These are phyloP conservation scores for Chaetomium tenue DNA, from an alignment of 495 filamentous ascomycete species.

Conservation along the genomic window DNA sequence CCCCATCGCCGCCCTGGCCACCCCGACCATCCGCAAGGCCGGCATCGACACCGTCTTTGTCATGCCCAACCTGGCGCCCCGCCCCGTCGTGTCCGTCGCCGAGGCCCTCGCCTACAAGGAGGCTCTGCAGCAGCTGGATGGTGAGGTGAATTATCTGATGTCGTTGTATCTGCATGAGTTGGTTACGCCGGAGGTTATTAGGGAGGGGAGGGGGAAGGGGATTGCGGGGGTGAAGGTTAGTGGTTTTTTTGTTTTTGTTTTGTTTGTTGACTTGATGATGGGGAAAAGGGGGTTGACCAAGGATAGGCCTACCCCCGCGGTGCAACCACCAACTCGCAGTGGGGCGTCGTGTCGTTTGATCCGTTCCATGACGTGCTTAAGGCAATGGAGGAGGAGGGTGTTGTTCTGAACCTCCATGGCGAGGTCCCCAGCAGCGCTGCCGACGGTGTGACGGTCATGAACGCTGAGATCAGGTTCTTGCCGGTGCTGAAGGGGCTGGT, in stretches of 20 bases:
- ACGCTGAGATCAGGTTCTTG: slow-evolving; percentile 78
- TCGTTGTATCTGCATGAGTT: slow-evolving; percentile 72
- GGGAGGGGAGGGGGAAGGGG: slow-evolving; percentile 64
- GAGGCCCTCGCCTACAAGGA: slow-evolving; percentile 74
- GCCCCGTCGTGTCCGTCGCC: slow-evolving; percentile 67
- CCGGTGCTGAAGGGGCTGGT: slow-evolving; percentile 72
- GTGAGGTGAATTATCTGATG: slow-evolving; percentile 80
- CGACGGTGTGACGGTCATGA: slow-evolving; percentile 71
- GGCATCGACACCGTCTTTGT: slow-evolving; percentile 66
- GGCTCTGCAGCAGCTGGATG: slow-evolving; percentile 63
- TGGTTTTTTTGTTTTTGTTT: slow-evolving; percentile 22
- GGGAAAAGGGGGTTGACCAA: background rate
- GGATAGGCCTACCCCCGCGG: slow-evolving; percentile 41
- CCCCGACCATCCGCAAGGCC: slow-evolving; percentile 68
- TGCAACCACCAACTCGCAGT: slow-evolving; percentile 81
- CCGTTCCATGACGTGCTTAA: slow-evolving; percentile 70
- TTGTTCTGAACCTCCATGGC: slow-evolving; percentile 61
- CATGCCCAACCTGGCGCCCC: slow-evolving; percentile 61
- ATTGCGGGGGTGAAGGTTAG: slow-evolving; percentile 62
- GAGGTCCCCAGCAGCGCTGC: slow-evolving; percentile 56
- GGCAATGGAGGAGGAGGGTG: slow-evolving; percentile 61
- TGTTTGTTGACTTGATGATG: background rate
- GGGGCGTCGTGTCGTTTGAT: slow-evolving; percentile 71
- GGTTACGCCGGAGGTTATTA: slow-evolving; percentile 76
- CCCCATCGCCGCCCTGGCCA: slow-evolving; percentile 77